Conservation (phyloP, 2,329 filamentous ascomycete species). For the Lasiodiplodia hormozganensis region DNA sequence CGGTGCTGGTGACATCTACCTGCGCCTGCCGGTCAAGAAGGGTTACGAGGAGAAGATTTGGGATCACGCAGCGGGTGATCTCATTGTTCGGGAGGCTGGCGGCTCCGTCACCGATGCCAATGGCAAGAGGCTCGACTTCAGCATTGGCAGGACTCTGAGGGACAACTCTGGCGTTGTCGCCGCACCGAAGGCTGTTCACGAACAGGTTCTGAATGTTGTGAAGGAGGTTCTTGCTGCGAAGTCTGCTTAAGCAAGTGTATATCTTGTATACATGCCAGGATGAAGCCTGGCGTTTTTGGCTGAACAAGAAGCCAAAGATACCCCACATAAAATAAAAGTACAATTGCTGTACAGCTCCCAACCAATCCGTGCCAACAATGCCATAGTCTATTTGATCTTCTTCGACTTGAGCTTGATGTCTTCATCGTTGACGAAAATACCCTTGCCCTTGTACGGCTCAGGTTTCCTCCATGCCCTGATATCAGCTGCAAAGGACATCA, state of each 20-base stretch:
- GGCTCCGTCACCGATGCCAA: conserved; percentile 89
- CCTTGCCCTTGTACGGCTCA: conserved; percentile 99
- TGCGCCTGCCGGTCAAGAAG: conserved; percentile 82
- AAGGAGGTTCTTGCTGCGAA: conserved; percentile 73
- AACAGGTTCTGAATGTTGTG: conserved; percentile 78
- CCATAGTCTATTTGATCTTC: conserved; percentile 59
- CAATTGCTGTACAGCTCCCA: conserved; percentile 22
- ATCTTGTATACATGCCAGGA: conserved; percentile 20
- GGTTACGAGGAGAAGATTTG: conserved; percentile 99
- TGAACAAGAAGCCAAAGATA: conserved; percentile 20
- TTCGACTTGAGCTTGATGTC: conserved; percentile 98
- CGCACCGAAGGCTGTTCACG: conserved; percentile 78
- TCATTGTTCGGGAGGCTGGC: conserved; percentile 93
- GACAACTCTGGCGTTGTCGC: conserved; percentile 95
- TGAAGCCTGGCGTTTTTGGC: conserved; percentile 14
- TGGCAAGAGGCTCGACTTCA: conserved; percentile 86
- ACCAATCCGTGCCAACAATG: background rate
- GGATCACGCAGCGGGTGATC: conserved; percentile 95
- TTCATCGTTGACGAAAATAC: conserved; percentile 97
- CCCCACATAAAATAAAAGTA: conserved; percentile 28
- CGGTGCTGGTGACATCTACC: conserved; percentile 92
- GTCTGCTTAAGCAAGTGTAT: conserved; percentile 29
- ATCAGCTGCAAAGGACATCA: conserved; percentile 89
- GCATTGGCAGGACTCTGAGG: conserved; percentile 81
- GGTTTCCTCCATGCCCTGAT: conserved; percentile 89